Percentiles rank a stretch among this genome's conserved stretches.
These are phyloP conservation scores for Phytophthora pluvialis DNA, from an alignment of 352 stramenopile species.

Conservation along the genomic window DNA sequence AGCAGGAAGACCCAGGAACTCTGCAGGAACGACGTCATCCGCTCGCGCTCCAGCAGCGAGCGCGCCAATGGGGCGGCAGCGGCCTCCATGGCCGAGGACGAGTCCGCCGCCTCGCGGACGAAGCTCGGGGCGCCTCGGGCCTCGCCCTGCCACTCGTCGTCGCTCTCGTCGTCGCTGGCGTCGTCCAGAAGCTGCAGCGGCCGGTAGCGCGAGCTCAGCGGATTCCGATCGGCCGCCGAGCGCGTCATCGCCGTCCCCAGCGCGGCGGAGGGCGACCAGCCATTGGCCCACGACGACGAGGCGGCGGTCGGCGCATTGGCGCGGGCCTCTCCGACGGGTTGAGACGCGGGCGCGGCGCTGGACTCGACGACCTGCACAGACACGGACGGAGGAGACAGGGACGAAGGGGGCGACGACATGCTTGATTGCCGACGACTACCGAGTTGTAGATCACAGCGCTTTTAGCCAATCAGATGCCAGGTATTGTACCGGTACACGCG, in stretches of 20 bases:
- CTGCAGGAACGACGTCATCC: conserved; percentile 64
- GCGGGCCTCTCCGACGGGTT: not conserved
- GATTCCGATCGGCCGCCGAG: conserved; percentile 7
- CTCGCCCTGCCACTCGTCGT: conserved; percentile 38
- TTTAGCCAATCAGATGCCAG: too few species aligned
- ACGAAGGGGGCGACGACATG: too few species aligned
- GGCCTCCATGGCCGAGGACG: conserved; percentile 19
- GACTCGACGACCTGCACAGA: conserved; percentile 13
- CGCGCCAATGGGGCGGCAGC: conserved; percentile 39
- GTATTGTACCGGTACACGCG: too few species aligned
- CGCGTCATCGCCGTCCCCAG: conserved; percentile 27
- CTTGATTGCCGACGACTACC: too few species aligned
- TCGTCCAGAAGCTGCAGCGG: conserved; percentile 40
- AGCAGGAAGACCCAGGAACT: conserved; percentile 83
- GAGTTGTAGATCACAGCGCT: too few species aligned
- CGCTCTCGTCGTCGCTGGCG: conserved; percentile 32
- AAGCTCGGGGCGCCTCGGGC: conserved; percentile 17
- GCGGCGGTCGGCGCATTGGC: not conserved
- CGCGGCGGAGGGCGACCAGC: conserved; percentile 28
- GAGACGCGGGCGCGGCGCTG: not conserved
- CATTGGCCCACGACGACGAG: conserved; percentile 20
- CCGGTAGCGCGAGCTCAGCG: conserved; percentile 26
- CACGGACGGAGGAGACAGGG: conserved; percentile 1
- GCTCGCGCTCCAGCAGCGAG: conserved; percentile 55
- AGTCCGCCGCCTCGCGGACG: not conserved